These are phyloP conservation scores for Scleromitrula shiraiana DNA, from an alignment of 2,329 filamentous ascomycete species.

Conservation along the genomic window DNA sequence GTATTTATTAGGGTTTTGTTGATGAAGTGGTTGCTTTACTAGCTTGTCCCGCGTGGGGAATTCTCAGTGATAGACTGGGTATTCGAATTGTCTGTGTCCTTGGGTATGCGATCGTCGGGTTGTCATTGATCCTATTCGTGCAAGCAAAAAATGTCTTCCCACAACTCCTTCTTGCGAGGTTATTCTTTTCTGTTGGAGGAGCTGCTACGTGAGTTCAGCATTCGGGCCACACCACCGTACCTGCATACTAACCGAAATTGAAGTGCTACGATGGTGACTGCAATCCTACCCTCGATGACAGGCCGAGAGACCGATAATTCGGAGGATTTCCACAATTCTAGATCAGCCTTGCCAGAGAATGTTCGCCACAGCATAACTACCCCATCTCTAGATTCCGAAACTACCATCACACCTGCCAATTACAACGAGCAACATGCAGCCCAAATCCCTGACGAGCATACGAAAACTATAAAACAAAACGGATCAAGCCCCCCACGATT, in stretches of 20 bases:
- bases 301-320: constrained; percentile 30
- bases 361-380: constrained; percentile 49
- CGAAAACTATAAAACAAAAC: constrained; percentile 12
- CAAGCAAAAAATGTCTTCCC: constrained; percentile 85
- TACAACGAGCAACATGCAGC: constrained; percentile 27
- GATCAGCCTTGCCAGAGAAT: constrained; percentile 15
- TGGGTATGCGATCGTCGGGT: constrained; percentile 74
- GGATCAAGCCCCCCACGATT: constrained; percentile 51
- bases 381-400: constrained; percentile 63
- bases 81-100: constrained; percentile 65
- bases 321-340: constrained; percentile 14
- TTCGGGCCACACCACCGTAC: constrained; percentile 2
- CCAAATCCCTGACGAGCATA: constrained; percentile 7
- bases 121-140: constrained; percentile 72
- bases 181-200: constrained; percentile 84
- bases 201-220: constrained; percentile 62
- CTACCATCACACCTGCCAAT: constrained; percentile 64
- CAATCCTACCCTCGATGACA: constrained; percentile 70
- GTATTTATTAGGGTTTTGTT: constrained; percentile 51
- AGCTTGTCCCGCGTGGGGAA: constrained; percentile 73
- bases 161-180: constrained; percentile 71
- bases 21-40: constrained; percentile 77
- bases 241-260: constrained; percentile 9
- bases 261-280: constrained; percentile 90
- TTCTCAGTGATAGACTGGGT: constrained; percentile 68